Conservation (phyloP, 257 asterid genomes). For the Ocimum tenuiflorum region DNA sequence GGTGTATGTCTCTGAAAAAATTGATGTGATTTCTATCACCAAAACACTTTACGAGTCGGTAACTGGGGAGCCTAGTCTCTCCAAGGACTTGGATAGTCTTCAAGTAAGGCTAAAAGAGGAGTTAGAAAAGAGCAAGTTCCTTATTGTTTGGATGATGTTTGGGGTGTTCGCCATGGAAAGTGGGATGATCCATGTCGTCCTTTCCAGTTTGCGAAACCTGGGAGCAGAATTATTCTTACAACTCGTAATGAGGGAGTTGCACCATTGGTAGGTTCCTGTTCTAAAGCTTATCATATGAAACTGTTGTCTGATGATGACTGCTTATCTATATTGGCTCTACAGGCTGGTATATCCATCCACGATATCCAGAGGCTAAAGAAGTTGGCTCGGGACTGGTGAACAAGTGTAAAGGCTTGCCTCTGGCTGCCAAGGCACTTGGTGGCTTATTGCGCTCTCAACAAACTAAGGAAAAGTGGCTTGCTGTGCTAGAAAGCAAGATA, state of each 20-base stretch:
- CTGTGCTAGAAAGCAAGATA: conserved; percentile 41
- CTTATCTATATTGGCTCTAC: conserved; percentile 36
- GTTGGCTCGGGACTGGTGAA: conserved; percentile 42
- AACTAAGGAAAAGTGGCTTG: conserved; percentile 40
- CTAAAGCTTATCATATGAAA: conserved; percentile 43
- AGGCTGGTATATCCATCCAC: conserved; percentile 28
- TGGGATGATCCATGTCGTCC: conserved; percentile 37
- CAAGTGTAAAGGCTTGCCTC: conserved; percentile 65
- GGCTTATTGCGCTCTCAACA: conserved; percentile 43
- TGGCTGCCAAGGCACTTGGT: conserved; percentile 63
- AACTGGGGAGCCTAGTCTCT: conserved; percentile 6
- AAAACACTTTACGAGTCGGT: conserved; percentile 30
- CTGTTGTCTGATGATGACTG: conserved; percentile 44
- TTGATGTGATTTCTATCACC: conserved; percentile 40
- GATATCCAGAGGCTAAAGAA: conserved; percentile 25
- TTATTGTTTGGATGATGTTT: conserved; percentile 58
- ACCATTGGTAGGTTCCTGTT: conserved; percentile 27
- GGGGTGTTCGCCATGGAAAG: conserved; percentile 33
- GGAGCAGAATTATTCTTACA: conserved; percentile 56
- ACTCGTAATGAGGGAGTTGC: conserved; percentile 45
- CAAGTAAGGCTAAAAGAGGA: conserved; percentile 39
- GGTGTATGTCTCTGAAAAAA: conserved; percentile 45
- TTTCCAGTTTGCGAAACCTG: conserved; percentile 33
- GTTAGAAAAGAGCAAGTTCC: conserved; percentile 36
- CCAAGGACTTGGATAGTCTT: conserved; percentile 37